Evolutionary conservation across 1,139 yeast genomes (phyloP).

Genomic region (Meyerozyma carpophila): DNA sequence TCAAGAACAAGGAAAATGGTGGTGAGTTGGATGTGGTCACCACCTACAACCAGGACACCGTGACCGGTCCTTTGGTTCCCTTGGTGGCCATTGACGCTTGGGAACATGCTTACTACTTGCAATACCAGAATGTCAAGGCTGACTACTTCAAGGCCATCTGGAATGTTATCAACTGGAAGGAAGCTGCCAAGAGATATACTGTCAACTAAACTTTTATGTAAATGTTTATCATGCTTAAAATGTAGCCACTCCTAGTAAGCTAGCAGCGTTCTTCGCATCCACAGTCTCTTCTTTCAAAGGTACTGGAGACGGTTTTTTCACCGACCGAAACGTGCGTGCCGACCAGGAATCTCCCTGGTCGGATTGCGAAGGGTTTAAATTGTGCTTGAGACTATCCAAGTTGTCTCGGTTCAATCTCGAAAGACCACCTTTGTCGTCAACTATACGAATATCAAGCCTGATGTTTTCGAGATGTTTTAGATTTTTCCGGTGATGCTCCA

Average conservation of each 20-base stretch:
- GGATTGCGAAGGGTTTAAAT: constrained; percentile 45
- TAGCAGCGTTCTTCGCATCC: constrained; percentile 82
- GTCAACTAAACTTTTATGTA: not conserved
- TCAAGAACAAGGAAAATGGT: constrained; percentile 37
- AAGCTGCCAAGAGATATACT: constrained; percentile 34
- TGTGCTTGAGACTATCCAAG: constrained; percentile 41
- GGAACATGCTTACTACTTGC: constrained; percentile 49
- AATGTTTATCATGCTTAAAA: constrained; percentile 30
- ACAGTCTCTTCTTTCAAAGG: constrained; percentile 29
- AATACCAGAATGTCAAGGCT: constrained; percentile 43
- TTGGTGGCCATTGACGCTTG: constrained; percentile 46
- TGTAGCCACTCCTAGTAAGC: constrained; percentile 69
- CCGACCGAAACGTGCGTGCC: constrained; percentile 56
- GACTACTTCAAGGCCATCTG: constrained; percentile 45
- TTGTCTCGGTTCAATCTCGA: constrained; percentile 78
- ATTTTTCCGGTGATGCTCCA: constrained; percentile 82
- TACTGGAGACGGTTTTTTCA: constrained; percentile 32
- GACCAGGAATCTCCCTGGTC: constrained; percentile 58
- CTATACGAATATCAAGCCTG: constrained; percentile 67
- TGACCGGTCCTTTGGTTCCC: constrained; percentile 35
- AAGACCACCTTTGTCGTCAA: constrained; percentile 76
- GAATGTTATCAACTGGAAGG: constrained; percentile 46
- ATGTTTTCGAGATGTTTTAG: constrained; percentile 71
- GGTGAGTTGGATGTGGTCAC: constrained; percentile 35
- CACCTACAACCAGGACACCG: constrained; percentile 44